These are phyloP conservation scores for Candida argentea DNA, from an alignment of 805 yeast species.

Conservation along the genomic window DNA sequence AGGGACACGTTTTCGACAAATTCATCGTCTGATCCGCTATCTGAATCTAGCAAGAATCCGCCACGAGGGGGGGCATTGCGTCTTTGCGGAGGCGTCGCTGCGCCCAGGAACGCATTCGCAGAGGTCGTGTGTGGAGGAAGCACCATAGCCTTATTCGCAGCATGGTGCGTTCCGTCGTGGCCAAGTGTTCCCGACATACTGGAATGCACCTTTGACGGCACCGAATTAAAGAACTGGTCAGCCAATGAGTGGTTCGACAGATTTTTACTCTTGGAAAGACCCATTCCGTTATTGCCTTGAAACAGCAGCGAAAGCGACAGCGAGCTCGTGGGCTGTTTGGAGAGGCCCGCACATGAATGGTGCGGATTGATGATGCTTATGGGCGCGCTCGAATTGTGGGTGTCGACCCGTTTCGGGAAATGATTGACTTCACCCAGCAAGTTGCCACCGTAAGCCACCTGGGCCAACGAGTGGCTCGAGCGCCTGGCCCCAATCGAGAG, in stretches of 20 bases:
- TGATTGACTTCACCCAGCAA: slow-evolving; percentile 9
- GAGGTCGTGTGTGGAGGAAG: slow-evolving; percentile 34
- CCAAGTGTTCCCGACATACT: not conserved
- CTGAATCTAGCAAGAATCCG: slow-evolving; percentile 31
- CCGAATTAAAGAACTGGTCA: slow-evolving; percentile 12
- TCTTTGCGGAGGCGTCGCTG: slow-evolving; percentile 13
- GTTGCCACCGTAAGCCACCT: slow-evolving; percentile 23
- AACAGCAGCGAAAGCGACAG: slow-evolving; percentile 29
- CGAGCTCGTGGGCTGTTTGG: slow-evolving; percentile 34
- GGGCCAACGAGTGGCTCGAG: slow-evolving; percentile 34
- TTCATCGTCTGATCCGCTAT: slow-evolving; percentile 14
- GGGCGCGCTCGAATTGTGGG: slow-evolving; percentile 17
- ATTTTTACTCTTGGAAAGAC: slow-evolving; percentile 5
- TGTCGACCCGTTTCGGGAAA: slow-evolving; percentile 10
- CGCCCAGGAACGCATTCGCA: slow-evolving; percentile 31
- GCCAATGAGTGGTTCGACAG: slow-evolving; percentile 9
- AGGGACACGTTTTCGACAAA: slow-evolving; percentile 10
- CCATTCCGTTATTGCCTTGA: slow-evolving; percentile 15
- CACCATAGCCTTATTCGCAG: slow-evolving; percentile 27
- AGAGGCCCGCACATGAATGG: slow-evolving; percentile 23
- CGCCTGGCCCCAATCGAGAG: slow-evolving; percentile 28
- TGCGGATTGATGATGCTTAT: slow-evolving; percentile 22
- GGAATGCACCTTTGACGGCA: not conserved
- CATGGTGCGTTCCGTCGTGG: slow-evolving; percentile 3
- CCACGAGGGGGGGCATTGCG: not conserved